Conservation (phyloP, 140 eudicot genomes). For the Anethum foeniculum region DNA sequence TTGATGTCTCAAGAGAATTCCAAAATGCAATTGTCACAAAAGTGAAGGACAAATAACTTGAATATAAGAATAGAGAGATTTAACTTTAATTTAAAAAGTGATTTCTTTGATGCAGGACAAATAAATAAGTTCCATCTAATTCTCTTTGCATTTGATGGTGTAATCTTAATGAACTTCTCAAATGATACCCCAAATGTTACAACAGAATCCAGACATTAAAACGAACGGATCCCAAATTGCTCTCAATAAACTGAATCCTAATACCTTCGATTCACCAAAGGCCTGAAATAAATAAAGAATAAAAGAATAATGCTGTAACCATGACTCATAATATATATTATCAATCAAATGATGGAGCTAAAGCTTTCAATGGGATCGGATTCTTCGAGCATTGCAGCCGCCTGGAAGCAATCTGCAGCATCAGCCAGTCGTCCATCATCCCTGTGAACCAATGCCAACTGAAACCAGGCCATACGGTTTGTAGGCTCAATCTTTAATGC, state of each 20-base stretch:
- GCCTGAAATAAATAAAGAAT: slow-evolving; percentile 28
- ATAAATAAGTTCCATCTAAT: not conserved
- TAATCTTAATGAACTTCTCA: not conserved
- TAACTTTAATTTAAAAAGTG: not conserved
- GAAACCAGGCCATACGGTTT: slow-evolving; percentile 76
- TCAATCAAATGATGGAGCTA: slow-evolving; percentile 42
- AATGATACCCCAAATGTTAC: not conserved
- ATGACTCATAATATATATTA: not conserved
- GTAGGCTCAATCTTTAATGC: slow-evolving; percentile 85
- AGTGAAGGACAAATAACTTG: no score
- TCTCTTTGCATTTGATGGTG: not conserved
- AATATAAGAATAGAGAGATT: no score
- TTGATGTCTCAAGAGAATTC: no score
- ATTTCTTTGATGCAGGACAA: not conserved
- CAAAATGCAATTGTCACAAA: no score
- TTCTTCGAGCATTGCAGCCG: slow-evolving; percentile 91
- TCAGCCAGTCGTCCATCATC: slow-evolving; percentile 78
- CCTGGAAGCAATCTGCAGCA: slow-evolving; percentile 92
- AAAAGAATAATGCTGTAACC: slow-evolving; percentile 29
- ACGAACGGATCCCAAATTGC: not conserved
- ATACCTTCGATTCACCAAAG: slow-evolving; percentile 5
- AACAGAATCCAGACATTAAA: not conserved
- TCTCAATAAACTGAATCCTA: not conserved
- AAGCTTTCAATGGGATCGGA: slow-evolving; percentile 87
- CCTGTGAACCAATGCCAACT: slow-evolving; percentile 74